phyloP scores from a whole-genome alignment of 306 rosid species.

The Vachellia pachyceras region DNA sequence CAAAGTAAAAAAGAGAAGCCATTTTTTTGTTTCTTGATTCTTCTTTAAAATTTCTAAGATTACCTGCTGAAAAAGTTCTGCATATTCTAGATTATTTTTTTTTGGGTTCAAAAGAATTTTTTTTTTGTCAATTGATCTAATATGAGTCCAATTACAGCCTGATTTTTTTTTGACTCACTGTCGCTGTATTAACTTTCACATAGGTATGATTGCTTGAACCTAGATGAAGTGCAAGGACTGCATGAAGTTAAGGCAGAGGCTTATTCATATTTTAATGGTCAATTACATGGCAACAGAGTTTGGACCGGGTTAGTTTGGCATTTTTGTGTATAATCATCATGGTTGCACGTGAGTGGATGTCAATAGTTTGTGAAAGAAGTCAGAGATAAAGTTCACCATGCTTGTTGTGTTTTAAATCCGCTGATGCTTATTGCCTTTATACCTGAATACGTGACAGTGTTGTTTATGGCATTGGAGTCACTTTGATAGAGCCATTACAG shows the following conservation, averaged over 20 bases:
- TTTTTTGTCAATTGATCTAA: constrained; percentile 6
- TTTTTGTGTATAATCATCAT: background rate
- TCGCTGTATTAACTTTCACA: constrained; percentile 37
- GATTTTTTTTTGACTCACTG: constrained; percentile 34
- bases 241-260: constrained; percentile 58
- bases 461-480: constrained; percentile 82
- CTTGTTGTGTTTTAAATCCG: constrained; percentile 31
- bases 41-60: constrained; percentile 18
- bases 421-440: constrained; percentile 43
- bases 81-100: constrained; percentile 24
- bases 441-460: constrained; percentile 60
- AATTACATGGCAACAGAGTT: constrained; percentile 75
- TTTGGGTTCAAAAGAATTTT: constrained; percentile 3
- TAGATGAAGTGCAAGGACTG: constrained; percentile 76
- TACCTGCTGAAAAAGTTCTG: constrained; percentile 17
- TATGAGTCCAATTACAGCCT: background rate
- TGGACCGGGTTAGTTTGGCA: constrained; percentile 80
- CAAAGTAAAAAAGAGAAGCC: constrained; percentile 65
- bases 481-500: constrained; percentile 74
- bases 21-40: constrained; percentile 31
- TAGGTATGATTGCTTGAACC: constrained; percentile 70
- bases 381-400: constrained; percentile 27
- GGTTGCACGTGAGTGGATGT: constrained; percentile 23
- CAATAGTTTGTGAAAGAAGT: constrained; percentile 8
- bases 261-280: constrained; percentile 87